phyloP scores from a whole-genome alignment of 768 basidiomycete species.

The Scleroderma bovista region DNA sequence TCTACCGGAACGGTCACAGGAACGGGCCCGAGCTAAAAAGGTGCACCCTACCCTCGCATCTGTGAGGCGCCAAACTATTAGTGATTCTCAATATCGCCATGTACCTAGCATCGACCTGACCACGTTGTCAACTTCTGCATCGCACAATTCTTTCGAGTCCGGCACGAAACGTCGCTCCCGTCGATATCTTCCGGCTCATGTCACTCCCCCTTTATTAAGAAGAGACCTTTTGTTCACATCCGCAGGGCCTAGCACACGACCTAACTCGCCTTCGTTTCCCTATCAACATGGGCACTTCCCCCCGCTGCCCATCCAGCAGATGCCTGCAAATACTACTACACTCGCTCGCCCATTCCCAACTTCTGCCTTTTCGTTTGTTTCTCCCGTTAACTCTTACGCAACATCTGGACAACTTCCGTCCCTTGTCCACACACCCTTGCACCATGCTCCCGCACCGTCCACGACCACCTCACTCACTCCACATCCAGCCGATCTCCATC shows the following conservation, averaged over 20 bases:
- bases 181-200: slow-evolving; percentile 14
- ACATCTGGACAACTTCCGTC: background rate
- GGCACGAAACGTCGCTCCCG: slow-evolving; percentile 5
- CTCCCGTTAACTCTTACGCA: background rate
- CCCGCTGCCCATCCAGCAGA: background rate
- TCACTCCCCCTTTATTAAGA: slow-evolving; percentile 2
- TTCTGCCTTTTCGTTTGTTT: background rate
- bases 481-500: slow-evolving; percentile 10
- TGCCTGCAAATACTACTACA: background rate
- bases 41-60: slow-evolving; percentile 9
- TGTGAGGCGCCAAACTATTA: slow-evolving; percentile 13
- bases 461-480: background rate
- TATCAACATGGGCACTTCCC: background rate
- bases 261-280: background rate
- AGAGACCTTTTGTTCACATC: background rate
- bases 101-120: slow-evolving; percentile 22
- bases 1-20: slow-evolving; percentile 1
- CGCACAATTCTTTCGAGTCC: slow-evolving; percentile 8
- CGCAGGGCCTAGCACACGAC: background rate
- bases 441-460: background rate
- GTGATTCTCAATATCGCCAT: background rate
- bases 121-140: background rate
- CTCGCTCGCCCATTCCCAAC: background rate
- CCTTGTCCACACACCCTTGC: background rate
- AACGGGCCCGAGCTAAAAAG: background rate